Percentiles rank a stretch among this genome's conserved stretches.
phyloP scores from a whole-genome alignment of 2,329 filamentous ascomycete genomes.

The Aspergillus nomiae region DNA sequence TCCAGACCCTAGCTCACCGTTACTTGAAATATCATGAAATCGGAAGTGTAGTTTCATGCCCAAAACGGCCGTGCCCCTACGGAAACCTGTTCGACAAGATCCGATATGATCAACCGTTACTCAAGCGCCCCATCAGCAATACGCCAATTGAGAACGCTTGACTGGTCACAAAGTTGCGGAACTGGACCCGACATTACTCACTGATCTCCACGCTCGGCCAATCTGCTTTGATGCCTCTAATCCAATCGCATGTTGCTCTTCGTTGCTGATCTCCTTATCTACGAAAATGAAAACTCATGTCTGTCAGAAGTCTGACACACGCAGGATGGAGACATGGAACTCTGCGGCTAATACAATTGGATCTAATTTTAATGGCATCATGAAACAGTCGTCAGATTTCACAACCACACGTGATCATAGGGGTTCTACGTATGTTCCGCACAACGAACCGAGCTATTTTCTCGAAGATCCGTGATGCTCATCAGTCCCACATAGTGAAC shows the following conservation, averaged over 20 bases:
- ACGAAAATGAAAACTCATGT: constrained; percentile 1
- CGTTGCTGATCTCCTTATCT: neutral
- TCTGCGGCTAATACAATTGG: neutral
- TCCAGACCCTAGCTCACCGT: neutral
- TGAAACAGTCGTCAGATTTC: neutral
- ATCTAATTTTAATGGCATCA: neutral
- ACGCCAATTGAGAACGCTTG: constrained; percentile 3
- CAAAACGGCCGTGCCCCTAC: neutral
- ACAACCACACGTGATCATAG: constrained; percentile 6
- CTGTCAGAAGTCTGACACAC: constrained; percentile 9
- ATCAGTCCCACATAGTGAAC: neutral
- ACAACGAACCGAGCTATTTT: neutral
- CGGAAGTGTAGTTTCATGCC: neutral
- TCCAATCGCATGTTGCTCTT: constrained; percentile 1
- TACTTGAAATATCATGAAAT: neutral
- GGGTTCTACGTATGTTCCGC: neutral
- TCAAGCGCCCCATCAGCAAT: constrained; percentile 5
- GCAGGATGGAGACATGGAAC: constrained; percentile 8
- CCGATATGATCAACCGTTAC: neutral
- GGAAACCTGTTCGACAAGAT: neutral
- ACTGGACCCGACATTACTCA: constrained; percentile 8
- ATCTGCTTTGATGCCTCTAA: neutral
- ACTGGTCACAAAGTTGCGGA: constrained; percentile 14
- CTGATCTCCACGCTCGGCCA: constrained; percentile 8
- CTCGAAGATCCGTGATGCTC: neutral